A percentile compares a stretch with the other conserved stretches of the same genome.
These are phyloP conservation scores for Xylaria venustula DNA, from an alignment of 495 filamentous ascomycete genomes.

Conservation along the genomic window DNA sequence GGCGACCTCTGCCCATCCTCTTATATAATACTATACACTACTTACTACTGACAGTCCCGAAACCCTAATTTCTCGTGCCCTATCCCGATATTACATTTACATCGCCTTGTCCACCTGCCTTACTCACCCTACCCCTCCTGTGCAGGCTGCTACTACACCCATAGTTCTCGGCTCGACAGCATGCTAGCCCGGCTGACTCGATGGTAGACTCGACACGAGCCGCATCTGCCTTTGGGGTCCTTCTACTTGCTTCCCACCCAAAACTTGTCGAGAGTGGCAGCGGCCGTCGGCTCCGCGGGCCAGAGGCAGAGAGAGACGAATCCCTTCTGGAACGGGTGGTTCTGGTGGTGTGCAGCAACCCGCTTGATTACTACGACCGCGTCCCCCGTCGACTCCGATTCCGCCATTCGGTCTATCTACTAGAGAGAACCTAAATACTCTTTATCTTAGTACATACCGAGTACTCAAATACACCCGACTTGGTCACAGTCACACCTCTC, in stretches of 20 bases:
- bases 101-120: neutral
- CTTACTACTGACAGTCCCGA: neutral
- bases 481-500: neutral
- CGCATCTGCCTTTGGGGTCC: neutral
- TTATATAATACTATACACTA: neutral
- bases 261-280: neutral
- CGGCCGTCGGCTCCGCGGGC: slow-evolving; percentile 5
- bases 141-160: neutral
- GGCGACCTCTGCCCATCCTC: neutral
- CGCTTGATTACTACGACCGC: too few relatives aligned
- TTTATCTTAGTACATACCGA: neutral
- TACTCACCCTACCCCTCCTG: neutral
- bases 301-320: neutral
- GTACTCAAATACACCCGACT: neutral
- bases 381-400: neutral
- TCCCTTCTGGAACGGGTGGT: too few relatives aligned
- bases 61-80: neutral
- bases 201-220: neutral
- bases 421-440: neutral
- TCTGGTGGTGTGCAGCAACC: too few relatives aligned
- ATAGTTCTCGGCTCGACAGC: neutral
- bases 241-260: neutral
- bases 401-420: neutral
- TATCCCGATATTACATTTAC: neutral
- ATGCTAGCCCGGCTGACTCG: neutral